phyloP scores from a whole-genome alignment of 768 basidiomycete species.

The Porphyrellus cyaneotinctus region DNA sequence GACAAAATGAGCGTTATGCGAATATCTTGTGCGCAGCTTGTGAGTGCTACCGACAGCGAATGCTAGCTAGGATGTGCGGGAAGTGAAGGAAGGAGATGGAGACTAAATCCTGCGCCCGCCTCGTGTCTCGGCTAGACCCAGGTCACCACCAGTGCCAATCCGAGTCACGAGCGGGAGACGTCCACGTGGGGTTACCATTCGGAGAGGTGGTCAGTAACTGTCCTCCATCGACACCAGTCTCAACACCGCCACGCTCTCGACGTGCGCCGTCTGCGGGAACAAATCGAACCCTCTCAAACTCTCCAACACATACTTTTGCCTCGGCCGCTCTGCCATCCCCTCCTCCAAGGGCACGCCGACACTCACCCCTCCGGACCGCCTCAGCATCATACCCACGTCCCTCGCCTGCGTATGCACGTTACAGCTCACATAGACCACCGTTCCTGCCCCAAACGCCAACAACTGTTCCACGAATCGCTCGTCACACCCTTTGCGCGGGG shows the following conservation, averaged over 20 bases:
- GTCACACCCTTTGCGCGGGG: conserved; percentile 94
- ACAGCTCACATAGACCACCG: conserved; percentile 89
- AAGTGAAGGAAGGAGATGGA: too few relatives aligned
- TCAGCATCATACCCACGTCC: conserved; percentile 73
- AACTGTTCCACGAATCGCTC: conserved; percentile 73
- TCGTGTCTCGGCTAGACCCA: too few relatives aligned
- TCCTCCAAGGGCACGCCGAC: conserved; percentile 34
- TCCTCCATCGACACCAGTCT: conserved; percentile 35
- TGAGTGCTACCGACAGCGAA: too few relatives aligned
- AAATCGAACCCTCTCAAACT: conserved; percentile 87
- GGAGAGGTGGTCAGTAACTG: not conserved
- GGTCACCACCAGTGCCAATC: too few relatives aligned
- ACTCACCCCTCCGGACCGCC: conserved; percentile 38
- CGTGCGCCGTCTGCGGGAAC: conserved; percentile 95
- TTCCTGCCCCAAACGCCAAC: conserved; percentile 58
- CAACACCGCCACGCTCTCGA: conserved; percentile 76
- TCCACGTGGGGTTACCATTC: not conserved
- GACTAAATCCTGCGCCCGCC: too few relatives aligned
- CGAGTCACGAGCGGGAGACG: too few relatives aligned
- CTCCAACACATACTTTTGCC: conserved; percentile 68
- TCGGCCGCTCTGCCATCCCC: conserved; percentile 18
- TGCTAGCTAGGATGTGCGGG: too few relatives aligned
- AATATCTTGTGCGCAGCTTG: too few relatives aligned
- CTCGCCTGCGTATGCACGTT: conserved; percentile 93
- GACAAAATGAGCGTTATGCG: too few relatives aligned